Evolutionary conservation across 495 filamentous ascomycete species (phyloP).

Genomic region (Neurospora intermedia): DNA sequence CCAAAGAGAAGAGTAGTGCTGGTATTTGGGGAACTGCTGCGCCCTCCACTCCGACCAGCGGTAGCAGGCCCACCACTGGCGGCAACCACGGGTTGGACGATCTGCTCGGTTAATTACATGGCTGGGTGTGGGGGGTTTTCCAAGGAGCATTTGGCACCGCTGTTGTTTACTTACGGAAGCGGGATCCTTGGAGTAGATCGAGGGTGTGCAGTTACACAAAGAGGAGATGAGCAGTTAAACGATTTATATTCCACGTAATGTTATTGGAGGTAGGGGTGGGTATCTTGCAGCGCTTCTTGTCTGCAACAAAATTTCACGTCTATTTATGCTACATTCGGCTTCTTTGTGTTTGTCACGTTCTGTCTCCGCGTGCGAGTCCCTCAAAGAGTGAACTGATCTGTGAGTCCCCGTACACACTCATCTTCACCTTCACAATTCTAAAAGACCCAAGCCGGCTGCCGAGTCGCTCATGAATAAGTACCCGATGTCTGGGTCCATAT

Average conservation of each 20-base stretch:
- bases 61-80: constrained; percentile 13
- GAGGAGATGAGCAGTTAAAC: background rate
- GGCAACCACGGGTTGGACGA: constrained; percentile 31
- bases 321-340: background rate
- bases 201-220: background rate
- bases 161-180: background rate
- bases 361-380: background rate
- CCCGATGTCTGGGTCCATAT: background rate
- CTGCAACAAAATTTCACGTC: background rate
- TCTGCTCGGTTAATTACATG: constrained; percentile 27
- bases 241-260: background rate
- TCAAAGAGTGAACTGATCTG: background rate
- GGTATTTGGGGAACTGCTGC: constrained; percentile 69
- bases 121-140: background rate
- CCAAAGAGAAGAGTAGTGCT: constrained; percentile 88
- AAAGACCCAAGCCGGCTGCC: background rate
- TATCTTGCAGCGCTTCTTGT: background rate
- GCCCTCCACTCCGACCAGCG: constrained; percentile 1
- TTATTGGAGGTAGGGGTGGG: background rate
- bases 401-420: background rate
- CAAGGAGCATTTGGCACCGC: background rate
- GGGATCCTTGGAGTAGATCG: background rate
- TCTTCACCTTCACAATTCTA: background rate
- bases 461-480: background rate
- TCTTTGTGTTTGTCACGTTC: background rate